Conservation (phyloP, 371 early-diverging fungal genomes). For the Mortierella sp. region DNA sequence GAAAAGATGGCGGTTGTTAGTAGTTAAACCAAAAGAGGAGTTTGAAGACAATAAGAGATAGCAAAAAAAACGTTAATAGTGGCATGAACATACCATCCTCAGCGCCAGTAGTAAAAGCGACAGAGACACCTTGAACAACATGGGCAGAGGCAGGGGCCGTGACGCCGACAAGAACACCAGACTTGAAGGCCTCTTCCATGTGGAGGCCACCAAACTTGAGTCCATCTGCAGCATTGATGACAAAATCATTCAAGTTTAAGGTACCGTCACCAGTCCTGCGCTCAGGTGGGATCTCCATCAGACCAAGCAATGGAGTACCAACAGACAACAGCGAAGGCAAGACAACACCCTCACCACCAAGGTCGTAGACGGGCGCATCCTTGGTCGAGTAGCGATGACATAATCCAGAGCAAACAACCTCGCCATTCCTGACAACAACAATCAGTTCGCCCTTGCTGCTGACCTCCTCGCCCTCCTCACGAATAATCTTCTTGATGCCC, state of each 20-base stretch:
- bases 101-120: conserved; percentile 69
- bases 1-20: no score
- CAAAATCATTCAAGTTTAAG: neutral
- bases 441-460: neutral
- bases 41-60: neutral
- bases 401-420: conserved; percentile 65
- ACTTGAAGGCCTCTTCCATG: conserved; percentile 70
- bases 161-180: conserved; percentile 68
- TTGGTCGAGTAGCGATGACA: conserved; percentile 54
- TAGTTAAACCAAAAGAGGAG: neutral
- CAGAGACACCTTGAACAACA: conserved; percentile 65
- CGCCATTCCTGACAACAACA: conserved; percentile 62
- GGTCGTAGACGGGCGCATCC: conserved; percentile 31
- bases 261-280: conserved; percentile 64
- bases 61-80: neutral
- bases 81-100: conserved; percentile 25
- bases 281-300: conserved; percentile 69
- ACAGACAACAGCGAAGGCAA: conserved; percentile 60
- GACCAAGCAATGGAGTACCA: conserved; percentile 56
- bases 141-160: conserved; percentile 60
- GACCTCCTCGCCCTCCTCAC: conserved; percentile 21
- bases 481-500: conserved; percentile 33
- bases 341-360: conserved; percentile 36
- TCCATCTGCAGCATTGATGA: conserved; percentile 67
- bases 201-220: conserved; percentile 68